These are phyloP conservation scores for Wickerhamiella allomyrinae DNA, from an alignment of 805 yeast species.

Conservation along the genomic window DNA sequence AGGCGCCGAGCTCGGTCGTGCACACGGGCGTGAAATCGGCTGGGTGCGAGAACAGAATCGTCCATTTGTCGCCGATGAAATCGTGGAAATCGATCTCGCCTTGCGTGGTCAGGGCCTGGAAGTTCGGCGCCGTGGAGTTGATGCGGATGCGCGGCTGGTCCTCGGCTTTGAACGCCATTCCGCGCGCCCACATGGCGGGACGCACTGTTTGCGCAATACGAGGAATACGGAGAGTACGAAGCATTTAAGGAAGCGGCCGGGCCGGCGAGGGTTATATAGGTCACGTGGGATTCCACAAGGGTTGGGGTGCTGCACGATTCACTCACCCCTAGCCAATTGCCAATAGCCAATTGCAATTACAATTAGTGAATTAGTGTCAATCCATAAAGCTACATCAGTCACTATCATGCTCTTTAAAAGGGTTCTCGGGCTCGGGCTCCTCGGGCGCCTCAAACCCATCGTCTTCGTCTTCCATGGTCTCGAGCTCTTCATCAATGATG, in stretches of 20 bases:
- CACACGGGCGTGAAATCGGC: constrained; percentile 96
- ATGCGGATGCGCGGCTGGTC: constrained; percentile 44
- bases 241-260: too few species aligned
- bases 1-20: constrained; percentile 92
- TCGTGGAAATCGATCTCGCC: constrained; percentile 83
- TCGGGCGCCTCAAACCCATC: background rate
- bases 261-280: too few species aligned
- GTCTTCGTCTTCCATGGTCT: constrained; percentile 20
- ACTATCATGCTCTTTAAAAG: background rate
- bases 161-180: constrained; percentile 14
- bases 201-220: too few species aligned
- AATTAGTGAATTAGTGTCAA: too few species aligned
- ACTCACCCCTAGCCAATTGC: too few species aligned
- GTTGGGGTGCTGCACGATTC: too few species aligned
- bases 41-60: constrained; percentile 82
- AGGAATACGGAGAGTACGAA: too few species aligned
- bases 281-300: too few species aligned
- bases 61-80: constrained; percentile 76
- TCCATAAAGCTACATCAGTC: too few species aligned
- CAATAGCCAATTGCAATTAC: too few species aligned
- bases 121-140: constrained; percentile 79
- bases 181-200: background rate
- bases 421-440: background rate
- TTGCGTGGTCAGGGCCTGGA: constrained; percentile 64
- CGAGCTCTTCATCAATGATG: constrained; percentile 25